These are phyloP conservation scores for Linanthus parryae DNA, from an alignment of 148 eudicot genomes.

Conservation along the genomic window DNA sequence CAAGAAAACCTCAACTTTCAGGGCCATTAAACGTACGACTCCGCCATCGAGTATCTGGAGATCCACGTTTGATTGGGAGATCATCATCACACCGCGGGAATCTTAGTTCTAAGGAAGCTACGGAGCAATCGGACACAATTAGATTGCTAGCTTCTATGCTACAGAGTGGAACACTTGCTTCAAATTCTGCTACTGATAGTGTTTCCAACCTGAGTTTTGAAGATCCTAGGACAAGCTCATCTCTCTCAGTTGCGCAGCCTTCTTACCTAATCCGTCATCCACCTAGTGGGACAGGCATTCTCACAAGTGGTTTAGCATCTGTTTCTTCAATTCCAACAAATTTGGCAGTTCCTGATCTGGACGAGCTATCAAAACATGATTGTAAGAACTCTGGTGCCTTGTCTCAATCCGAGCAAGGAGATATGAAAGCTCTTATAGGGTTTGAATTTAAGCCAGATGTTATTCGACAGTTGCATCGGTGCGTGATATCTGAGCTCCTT, in stretches of 20 bases:
- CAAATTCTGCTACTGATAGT: slow-evolving; percentile 18
- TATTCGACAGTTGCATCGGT: slow-evolving; percentile 55
- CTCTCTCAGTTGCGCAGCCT: slow-evolving; percentile 21
- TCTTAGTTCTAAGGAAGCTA: slow-evolving; percentile 24
- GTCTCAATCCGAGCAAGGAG: too few species aligned
- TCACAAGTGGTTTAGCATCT: slow-evolving; percentile 15
- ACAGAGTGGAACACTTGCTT: slow-evolving; percentile 42
- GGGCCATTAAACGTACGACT: slow-evolving; percentile 26
- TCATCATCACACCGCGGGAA: slow-evolving; percentile 28
- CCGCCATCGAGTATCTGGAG: slow-evolving; percentile 20
- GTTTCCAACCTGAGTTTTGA: slow-evolving; percentile 11
- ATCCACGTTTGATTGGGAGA: slow-evolving; percentile 20
- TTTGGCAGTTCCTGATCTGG: slow-evolving; percentile 16
- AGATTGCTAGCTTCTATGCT: slow-evolving; percentile 54
- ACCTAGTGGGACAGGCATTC: slow-evolving; percentile 16
- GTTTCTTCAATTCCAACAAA: slow-evolving; percentile 20
- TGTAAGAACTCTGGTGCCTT: neutral
- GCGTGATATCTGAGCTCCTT: slow-evolving; percentile 55
- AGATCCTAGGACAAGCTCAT: slow-evolving; percentile 8
- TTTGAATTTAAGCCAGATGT: slow-evolving; percentile 71
- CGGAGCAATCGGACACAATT: slow-evolving; percentile 40
- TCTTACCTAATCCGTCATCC: slow-evolving; percentile 20
- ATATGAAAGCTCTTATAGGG: slow-evolving; percentile 55
- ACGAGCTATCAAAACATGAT: slow-evolving; percentile 1
- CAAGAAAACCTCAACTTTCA: slow-evolving; percentile 32